Base-by-base conservation (phyloP, 2,329 filamentous ascomycete genomes). In the Cladosporium sp. region DNA sequence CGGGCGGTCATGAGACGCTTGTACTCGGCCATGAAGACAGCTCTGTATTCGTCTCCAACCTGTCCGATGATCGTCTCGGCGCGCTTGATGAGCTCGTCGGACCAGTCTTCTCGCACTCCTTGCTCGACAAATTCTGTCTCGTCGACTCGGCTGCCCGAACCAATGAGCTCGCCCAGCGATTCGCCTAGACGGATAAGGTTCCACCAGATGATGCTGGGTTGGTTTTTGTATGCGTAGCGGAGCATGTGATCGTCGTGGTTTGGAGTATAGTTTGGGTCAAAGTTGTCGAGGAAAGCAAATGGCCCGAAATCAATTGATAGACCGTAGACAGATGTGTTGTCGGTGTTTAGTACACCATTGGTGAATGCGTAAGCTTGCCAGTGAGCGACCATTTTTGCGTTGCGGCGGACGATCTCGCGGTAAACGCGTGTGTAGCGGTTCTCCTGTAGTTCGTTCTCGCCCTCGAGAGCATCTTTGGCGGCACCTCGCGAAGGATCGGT, bases 311-410 rank as follows among this genome's bases (percentile, higher is more conserved):
- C 95, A 68, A 99, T 90, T 6, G 90, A 94, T 0, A 99, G 81
- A 0, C 95, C 95, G 64, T 89, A 89, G 59, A 99, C 85, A 0
- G 93, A 97, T 0, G 95, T 99, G 77, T 99, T 99, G 76, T 99
- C 95, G 0, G 95, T 98, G 79, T 99, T 99, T 65, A 99, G 83
- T 4, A 99, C 95, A 54, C 95, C 95, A 73, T 99, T 99, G 85
- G 96, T 98, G 80, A 99, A 99, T n/a, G 92, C 95, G 74, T 98
- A 98, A 0, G 92, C 93, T 80, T 99, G 96, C 94, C 95, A 98
- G 70, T 90, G 86, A 13, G 95, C 95, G 1, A 98, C 93, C 0
- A 91, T 96, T 66, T 85, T 83, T 1, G 95, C 95, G 75, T 97
- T 99, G 34, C 91, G 87, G 49, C 92, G 88, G 4, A 89, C 88